These are phyloP conservation scores for Stephanodiscus triporus DNA, from an alignment of 108 stramenopile species.

Conservation along the genomic window DNA sequence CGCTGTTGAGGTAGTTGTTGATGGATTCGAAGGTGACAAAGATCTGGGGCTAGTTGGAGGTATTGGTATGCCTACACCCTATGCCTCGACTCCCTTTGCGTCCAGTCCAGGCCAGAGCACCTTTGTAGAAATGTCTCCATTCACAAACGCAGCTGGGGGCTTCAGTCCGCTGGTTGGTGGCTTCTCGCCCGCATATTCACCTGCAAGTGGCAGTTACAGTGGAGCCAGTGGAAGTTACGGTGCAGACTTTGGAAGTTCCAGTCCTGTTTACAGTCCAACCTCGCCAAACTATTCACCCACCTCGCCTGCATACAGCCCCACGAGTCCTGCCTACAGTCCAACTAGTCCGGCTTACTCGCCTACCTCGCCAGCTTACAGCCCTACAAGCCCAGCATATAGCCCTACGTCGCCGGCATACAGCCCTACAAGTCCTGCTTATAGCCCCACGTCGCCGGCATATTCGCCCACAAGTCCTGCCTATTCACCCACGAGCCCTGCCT, in stretches of 20 bases:
- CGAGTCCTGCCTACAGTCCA: conserved; percentile 72
- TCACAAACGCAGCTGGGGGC: conserved; percentile 65
- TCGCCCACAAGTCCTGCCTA: conserved; percentile 87
- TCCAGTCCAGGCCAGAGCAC: conserved; percentile 69
- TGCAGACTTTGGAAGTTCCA: conserved; percentile 49
- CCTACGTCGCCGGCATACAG: conserved; percentile 64
- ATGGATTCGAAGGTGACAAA: conserved; percentile 74
- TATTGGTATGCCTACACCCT: conserved; percentile 71
- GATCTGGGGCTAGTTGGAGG: conserved; percentile 65
- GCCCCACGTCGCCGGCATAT: conserved; percentile 50
- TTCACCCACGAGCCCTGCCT: conserved; percentile 81
- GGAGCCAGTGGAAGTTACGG: conserved; percentile 83
- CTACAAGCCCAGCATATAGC: conserved; percentile 63
- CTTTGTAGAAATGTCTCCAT: conserved; percentile 70
- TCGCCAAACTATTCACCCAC: conserved; percentile 53
- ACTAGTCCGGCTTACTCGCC: conserved; percentile 69
- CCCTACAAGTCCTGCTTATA: conserved; percentile 52
- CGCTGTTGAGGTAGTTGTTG: conserved; percentile 89
- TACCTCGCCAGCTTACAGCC: conserved; percentile 53
- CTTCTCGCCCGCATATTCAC: conserved; percentile 84
- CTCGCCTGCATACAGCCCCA: conserved; percentile 66
- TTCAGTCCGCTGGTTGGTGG: conserved; percentile 86
- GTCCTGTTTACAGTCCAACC: conserved; percentile 60
- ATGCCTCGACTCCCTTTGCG: conserved; percentile 74
- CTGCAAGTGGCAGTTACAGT: conserved; percentile 72